Evolutionary conservation across 2,329 filamentous ascomycete species (phyloP).

Genomic region (Ceratocystis alfenasii): DNA sequence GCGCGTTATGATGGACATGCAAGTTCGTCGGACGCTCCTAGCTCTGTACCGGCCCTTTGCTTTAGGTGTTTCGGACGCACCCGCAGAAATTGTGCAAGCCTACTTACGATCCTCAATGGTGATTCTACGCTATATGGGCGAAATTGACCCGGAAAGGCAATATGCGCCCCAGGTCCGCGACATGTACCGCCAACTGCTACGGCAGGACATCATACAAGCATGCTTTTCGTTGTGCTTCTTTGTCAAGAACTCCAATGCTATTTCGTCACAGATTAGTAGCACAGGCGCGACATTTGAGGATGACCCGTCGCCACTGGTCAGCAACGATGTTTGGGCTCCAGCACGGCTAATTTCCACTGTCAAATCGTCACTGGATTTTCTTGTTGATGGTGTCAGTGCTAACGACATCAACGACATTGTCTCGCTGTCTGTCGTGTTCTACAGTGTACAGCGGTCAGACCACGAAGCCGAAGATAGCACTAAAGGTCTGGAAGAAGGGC

Average conservation of each 20-base stretch:
- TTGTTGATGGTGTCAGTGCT: conserved; percentile 37
- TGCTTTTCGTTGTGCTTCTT: conserved; percentile 46
- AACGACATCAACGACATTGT: conserved; percentile 41
- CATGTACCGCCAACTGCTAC: conserved; percentile 43
- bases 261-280: conserved; percentile 1
- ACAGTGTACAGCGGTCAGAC: conserved; percentile 35
- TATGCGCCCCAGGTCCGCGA: conserved; percentile 39
- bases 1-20: conserved; percentile 42
- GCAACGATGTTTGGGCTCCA: conserved; percentile 32
- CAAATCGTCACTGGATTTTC: conserved; percentile 37
- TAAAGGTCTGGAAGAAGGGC: conserved; percentile 30
- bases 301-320: conserved; percentile 14
- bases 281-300: conserved; percentile 13
- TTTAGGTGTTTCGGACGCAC: conserved; percentile 39
- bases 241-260: conserved; percentile 30
- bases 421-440: conserved; percentile 37
- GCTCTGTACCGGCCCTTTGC: conserved; percentile 45
- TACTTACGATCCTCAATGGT: conserved; percentile 45
- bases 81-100: conserved; percentile 39
- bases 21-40: conserved; percentile 41
- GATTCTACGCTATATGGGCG: conserved; percentile 44
- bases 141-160: conserved; percentile 38
- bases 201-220: conserved; percentile 44
- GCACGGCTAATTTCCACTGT: conserved; percentile 34
- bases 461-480: conserved; percentile 34